phyloP scores from a whole-genome alignment of 257 asterid genomes.

The Solanum etuberosum region DNA sequence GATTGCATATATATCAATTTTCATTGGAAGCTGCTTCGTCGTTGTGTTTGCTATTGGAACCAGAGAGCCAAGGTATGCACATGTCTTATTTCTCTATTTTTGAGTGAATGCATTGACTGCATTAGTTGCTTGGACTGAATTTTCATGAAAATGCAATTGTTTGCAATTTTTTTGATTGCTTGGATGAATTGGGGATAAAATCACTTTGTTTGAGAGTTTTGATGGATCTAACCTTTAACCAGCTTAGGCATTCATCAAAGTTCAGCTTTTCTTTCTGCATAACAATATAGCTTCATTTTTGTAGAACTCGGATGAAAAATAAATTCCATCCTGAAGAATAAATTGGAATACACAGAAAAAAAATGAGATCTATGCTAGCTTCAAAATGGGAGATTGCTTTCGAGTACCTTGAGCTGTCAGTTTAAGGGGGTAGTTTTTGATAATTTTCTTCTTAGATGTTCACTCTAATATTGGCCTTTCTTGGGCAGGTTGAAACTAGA shows the following conservation, averaged over 20 bases:
- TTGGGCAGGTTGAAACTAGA: constrained; percentile 52
- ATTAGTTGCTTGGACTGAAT: background rate
- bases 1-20: constrained; percentile 75
- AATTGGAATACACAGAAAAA: background rate
- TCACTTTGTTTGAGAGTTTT: background rate
- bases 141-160: background rate
- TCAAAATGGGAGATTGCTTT: background rate
- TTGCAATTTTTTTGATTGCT: background rate
- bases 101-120: background rate
- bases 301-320: background rate
- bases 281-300: background rate
- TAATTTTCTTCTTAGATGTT: background rate
- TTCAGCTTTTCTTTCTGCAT: background rate
- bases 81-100: constrained; percentile 1
- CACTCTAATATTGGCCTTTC: background rate
- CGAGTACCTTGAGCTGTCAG: background rate
- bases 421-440: background rate
- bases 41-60: constrained; percentile 67
- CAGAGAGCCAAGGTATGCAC: constrained; percentile 70
- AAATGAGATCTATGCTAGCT: background rate
- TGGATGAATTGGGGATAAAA: background rate
- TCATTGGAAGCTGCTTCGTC: constrained; percentile 74
- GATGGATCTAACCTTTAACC: background rate
- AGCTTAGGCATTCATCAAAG: background rate
- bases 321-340: background rate